phyloP scores from a whole-genome alignment of 179 eudicot genomes.

The Carnegiea gigantea region DNA sequence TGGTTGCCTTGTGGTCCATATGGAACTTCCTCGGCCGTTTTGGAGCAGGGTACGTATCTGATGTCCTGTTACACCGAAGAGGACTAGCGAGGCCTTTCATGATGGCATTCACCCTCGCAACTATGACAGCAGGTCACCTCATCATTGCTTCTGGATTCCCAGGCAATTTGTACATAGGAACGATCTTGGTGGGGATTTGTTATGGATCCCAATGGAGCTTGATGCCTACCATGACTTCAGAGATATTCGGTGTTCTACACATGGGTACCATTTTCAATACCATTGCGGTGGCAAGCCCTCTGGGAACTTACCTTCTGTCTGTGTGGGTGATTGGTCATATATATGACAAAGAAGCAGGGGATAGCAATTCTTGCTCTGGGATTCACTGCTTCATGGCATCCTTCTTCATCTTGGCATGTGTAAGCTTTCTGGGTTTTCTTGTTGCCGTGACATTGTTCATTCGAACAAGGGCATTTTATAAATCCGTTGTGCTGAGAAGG shows the following conservation, averaged over 20 bases:
- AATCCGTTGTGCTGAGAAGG: conserved; percentile 40
- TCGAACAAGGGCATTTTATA: conserved; percentile 60
- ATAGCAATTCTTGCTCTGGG: conserved; percentile 54
- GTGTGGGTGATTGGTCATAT: conserved; percentile 66
- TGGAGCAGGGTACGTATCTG: conserved; percentile 83
- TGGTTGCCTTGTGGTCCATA: conserved; percentile 84
- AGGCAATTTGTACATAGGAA: conserved; percentile 71
- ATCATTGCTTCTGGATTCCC: conserved; percentile 67
- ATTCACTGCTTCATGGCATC: conserved; percentile 73
- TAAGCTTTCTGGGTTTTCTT: conserved; percentile 52
- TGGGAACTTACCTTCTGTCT: conserved; percentile 71
- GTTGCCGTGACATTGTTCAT: conserved; percentile 53
- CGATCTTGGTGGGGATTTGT: conserved; percentile 67
- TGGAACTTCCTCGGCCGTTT: conserved; percentile 94
- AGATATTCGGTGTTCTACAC: conserved; percentile 70
- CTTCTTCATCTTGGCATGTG: conserved; percentile 58
- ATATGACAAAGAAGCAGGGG: conserved; percentile 58
- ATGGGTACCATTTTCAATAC: conserved; percentile 93
- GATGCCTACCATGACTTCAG: conserved; percentile 86
- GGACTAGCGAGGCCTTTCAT: conserved; percentile 69
- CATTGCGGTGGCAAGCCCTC: conserved; percentile 71
- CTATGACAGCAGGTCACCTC: conserved; percentile 63
- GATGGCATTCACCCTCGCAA: conserved; percentile 59
- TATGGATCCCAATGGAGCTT: conserved; percentile 90
- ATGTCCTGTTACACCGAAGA: conserved; percentile 48